Percentiles rank a stretch among this genome's conserved stretches.
These are phyloP conservation scores for Fusarium sp. DNA, from an alignment of 2,329 filamentous ascomycete genomes.

Conservation along the genomic window DNA sequence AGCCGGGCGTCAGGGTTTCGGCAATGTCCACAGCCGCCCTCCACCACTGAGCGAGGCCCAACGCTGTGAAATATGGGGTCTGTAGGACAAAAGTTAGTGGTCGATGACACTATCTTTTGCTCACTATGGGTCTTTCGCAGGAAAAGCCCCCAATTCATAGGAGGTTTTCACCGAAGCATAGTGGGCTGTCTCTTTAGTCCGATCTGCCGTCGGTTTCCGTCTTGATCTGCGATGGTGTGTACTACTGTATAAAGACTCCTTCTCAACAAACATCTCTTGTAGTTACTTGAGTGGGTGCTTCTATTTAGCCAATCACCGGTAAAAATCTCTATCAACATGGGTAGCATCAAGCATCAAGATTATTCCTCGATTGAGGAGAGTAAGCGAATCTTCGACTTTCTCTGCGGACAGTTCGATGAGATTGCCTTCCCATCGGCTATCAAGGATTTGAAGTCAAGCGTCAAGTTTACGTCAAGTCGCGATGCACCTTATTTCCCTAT, in stretches of 20 bases:
- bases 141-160: background rate
- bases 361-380: conserved; percentile 46
- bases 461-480: conserved; percentile 54
- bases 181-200: conserved; percentile 2
- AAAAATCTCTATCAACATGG: conserved; percentile 17
- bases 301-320: conserved; percentile 5
- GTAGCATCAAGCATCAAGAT: conserved; percentile 25
- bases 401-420: conserved; percentile 48
- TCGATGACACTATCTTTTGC: conserved; percentile 8
- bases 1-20: conserved; percentile 22
- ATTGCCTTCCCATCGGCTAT: conserved; percentile 51
- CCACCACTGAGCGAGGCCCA: background rate
- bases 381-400: conserved; percentile 39
- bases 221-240: background rate
- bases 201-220: conserved; percentile 18
- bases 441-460: conserved; percentile 40
- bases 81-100: background rate
- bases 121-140: background rate
- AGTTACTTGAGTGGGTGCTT: background rate
- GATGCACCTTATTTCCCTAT: conserved; percentile 62
- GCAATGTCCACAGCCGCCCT: conserved; percentile 20
- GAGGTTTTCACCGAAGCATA: background rate
- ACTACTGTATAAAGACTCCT: conserved; percentile 29
- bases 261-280: conserved; percentile 12
- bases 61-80: conserved; percentile 11